These are phyloP conservation scores for Aureobasidium sp. DNA, from an alignment of 2,329 filamentous ascomycete species.

Conservation along the genomic window DNA sequence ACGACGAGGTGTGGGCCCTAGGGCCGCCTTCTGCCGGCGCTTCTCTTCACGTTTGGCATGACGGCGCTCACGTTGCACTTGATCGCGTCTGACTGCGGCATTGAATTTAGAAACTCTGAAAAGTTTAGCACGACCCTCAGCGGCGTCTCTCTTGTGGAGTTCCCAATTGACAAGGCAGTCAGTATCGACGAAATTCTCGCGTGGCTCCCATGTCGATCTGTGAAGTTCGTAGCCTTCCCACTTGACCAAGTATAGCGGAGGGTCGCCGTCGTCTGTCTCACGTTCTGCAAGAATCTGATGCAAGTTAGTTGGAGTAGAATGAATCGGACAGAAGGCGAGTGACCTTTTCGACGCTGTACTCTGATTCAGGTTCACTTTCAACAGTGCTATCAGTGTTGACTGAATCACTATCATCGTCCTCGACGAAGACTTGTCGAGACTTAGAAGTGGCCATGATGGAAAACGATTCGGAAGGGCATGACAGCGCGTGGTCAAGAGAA, in stretches of 20 bases:
- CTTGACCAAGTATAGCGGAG: slow-evolving; percentile 20
- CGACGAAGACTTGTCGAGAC: background rate
- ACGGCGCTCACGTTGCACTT: slow-evolving; percentile 16
- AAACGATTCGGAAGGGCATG: background rate
- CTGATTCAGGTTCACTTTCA: slow-evolving; percentile 19
- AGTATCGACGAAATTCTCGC: background rate
- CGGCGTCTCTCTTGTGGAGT: slow-evolving; percentile 17
- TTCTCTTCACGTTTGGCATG: slow-evolving; percentile 22
- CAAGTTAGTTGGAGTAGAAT: background rate
- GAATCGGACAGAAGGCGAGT: background rate
- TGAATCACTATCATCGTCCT: slow-evolving; percentile 11
- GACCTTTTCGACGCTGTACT: slow-evolving; percentile 26
- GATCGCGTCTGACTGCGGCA: slow-evolving; percentile 14
- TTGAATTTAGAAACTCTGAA: slow-evolving; percentile 23
- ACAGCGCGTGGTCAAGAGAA: background rate
- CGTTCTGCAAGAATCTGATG: slow-evolving; percentile 23
- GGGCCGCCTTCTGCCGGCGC: slow-evolving; percentile 19
- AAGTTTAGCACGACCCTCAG: slow-evolving; percentile 17
- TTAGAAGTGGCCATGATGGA: background rate
- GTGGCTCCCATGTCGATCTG: slow-evolving; percentile 26
- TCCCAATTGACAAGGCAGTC: slow-evolving; percentile 19
- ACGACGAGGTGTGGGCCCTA: slow-evolving; percentile 8
- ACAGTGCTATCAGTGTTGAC: slow-evolving; percentile 20
- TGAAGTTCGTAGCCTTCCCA: slow-evolving; percentile 27
- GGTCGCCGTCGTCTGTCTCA: background rate